Base-by-base conservation (phyloP, 345 rosid genomes). In the Euclidium syriacum region DNA sequence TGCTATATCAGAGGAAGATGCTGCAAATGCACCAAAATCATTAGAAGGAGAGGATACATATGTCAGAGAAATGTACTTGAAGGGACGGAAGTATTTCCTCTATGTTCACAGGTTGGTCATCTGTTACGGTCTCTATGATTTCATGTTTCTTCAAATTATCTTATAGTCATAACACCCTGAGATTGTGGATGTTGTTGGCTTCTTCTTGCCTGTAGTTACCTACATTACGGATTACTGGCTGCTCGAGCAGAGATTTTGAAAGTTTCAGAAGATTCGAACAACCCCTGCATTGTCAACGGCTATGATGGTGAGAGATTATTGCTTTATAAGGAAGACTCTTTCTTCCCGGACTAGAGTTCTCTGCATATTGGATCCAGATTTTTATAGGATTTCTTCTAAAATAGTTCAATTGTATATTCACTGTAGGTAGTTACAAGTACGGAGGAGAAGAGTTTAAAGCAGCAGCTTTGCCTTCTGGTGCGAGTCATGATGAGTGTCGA, bases 171-270 rank as follows among this genome's bases (percentile, higher is more conserved):
- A 39, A n/a, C 14, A 44, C 38, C 48, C 8, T 9, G 25, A 56
- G 40, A 46, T 17, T 29, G 11, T 19, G 55, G 22, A 26, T 53
- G 25, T 20, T 34, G 47, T 47, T 38, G 51, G 66, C 35, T 40
- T 62, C 54, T 30, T 64, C 22, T 76, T 66, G 62, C 71, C 40
- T 58, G 57, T 83, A 92, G 99, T 75, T 94, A 94, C 76, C 75
- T 94, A 86, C 90, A 52, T 75, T 94, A 87, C 76, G 99, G 99
- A 42, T 77, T 94, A 75, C 67, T 94, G 62, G 99, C 99, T 12
- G 99, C 96, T 74, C 84, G 99, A 75, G 99, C 90, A 6, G 96
- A 90, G 73, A 87, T 94, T 64, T 67, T 94, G 77, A 85, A 81
- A 77, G 72, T 42, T 24, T 85, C 88, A 39, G 87, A 75, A 53